phyloP scores from a whole-genome alignment of 2,329 filamentous ascomycete genomes.

The Pestalotiopsis sp. region DNA sequence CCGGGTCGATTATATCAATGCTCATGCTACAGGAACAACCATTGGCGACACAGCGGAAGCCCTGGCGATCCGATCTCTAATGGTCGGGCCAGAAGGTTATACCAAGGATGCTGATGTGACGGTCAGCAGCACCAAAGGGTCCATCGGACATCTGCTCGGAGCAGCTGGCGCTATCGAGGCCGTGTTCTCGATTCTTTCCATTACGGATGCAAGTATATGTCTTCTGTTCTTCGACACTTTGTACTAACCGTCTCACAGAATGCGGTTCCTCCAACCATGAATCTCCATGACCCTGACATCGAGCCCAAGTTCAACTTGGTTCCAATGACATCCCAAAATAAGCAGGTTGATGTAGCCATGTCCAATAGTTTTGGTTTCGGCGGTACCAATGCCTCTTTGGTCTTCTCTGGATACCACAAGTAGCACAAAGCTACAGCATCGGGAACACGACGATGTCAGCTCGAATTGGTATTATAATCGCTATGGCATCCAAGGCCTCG shows the following conservation, averaged over 20 bases:
- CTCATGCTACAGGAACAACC: constrained; percentile 86
- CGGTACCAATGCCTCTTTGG: constrained; percentile 90
- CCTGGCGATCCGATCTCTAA: constrained; percentile 74
- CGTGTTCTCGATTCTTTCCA: constrained; percentile 78
- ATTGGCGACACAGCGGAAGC: constrained; percentile 91
- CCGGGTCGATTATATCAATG: constrained; percentile 89
- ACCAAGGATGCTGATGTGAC: constrained; percentile 66
- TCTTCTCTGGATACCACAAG: constrained; percentile 59
- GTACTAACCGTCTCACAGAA: constrained; percentile 53
- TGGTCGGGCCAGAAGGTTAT: constrained; percentile 74
- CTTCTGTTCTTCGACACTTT: neutral
- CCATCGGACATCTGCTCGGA: constrained; percentile 87
- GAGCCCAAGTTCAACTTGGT: constrained; percentile 86
- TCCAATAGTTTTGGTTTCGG: constrained; percentile 99
- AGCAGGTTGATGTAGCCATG: constrained; percentile 72
- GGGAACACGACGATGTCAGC: neutral
- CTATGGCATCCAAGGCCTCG: neutral
- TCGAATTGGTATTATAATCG: neutral
- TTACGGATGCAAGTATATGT: constrained; percentile 68
- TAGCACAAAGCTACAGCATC: neutral
- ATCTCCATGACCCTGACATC: constrained; percentile 69
- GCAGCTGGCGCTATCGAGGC: constrained; percentile 91
- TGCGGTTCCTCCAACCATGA: constrained; percentile 82
- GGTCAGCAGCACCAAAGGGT: constrained; percentile 92
- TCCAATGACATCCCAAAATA: constrained; percentile 70